A percentile compares a stretch with the other conserved stretches of the same genome.
phyloP scores from a whole-genome alignment of 2,329 filamentous ascomycete species.

The Talaromyces amestolkiae region DNA sequence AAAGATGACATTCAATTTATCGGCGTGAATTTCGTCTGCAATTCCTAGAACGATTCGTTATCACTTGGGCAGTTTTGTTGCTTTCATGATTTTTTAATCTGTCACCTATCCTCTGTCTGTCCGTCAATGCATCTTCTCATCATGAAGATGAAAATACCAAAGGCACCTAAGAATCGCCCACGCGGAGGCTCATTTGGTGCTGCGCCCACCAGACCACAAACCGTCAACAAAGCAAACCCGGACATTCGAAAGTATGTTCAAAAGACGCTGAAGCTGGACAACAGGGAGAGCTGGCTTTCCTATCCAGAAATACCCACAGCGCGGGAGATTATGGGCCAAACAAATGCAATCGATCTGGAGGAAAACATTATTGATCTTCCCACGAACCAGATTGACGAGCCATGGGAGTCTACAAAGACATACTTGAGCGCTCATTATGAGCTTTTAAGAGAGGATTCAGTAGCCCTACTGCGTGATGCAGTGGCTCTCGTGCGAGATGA shows the following conservation, averaged over 20 bases:
- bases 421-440: constrained; percentile 75
- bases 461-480: constrained; percentile 66
- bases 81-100: not conserved
- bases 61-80: too few relatives aligned
- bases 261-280: constrained; percentile 19
- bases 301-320: constrained; percentile 43
- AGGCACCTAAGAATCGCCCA: constrained; percentile 1
- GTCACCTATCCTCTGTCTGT: not conserved
- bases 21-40: not conserved
- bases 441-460: constrained; percentile 71
- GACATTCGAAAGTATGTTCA: constrained; percentile 33
- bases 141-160: not conserved
- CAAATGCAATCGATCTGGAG: constrained; percentile 21
- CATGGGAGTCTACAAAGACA: constrained; percentile 60
- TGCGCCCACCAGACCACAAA: not conserved
- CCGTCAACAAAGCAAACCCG: constrained; percentile 24
- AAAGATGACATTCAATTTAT: not conserved
- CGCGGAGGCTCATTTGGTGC: not conserved
- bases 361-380: constrained; percentile 40
- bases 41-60: too few relatives aligned
- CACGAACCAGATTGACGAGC: constrained; percentile 54
- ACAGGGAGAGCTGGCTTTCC: constrained; percentile 31
- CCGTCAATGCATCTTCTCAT: not conserved
- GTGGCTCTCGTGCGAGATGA: constrained; percentile 55
- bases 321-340: constrained; percentile 37